These are phyloP conservation scores for Panaeolus papilionaceus DNA, from an alignment of 768 basidiomycete species.

Conservation along the genomic window DNA sequence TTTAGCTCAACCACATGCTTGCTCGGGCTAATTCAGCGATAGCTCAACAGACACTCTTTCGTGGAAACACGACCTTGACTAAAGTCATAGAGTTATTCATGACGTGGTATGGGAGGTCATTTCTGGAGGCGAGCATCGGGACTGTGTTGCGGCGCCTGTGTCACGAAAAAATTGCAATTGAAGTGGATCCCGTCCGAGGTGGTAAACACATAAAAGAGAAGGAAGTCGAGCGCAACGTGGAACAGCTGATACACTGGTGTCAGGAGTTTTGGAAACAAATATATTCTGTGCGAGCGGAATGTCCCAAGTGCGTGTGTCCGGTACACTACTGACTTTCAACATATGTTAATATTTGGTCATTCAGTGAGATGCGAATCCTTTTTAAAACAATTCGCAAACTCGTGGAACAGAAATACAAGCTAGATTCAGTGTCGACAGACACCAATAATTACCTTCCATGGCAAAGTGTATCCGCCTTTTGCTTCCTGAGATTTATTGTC, in stretches of 20 bases:
- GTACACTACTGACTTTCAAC: background rate
- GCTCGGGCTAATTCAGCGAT: conserved; percentile 16
- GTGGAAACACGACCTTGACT: conserved; percentile 69
- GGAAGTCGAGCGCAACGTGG: conserved; percentile 70
- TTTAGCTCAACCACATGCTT: conserved; percentile 10
- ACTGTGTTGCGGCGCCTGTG: conserved; percentile 71
- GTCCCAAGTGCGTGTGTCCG: conserved; percentile 68
- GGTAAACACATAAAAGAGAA: conserved; percentile 54
- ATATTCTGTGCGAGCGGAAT: conserved; percentile 72
- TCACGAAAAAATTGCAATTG: conserved; percentile 76
- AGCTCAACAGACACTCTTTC: conserved; percentile 82
- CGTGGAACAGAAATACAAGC: conserved; percentile 69
- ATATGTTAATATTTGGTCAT: conserved; percentile 18
- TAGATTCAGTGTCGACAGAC: conserved; percentile 39
- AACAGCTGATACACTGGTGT: conserved; percentile 79
- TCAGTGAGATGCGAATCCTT: conserved; percentile 74
- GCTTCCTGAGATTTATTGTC: conserved; percentile 89
- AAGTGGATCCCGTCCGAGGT: conserved; percentile 79
- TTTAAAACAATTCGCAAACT: conserved; percentile 74
- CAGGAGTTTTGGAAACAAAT: conserved; percentile 83
- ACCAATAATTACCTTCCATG: conserved; percentile 64
- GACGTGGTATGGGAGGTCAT: conserved; percentile 80
- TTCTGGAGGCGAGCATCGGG: conserved; percentile 84
- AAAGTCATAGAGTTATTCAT: conserved; percentile 84
- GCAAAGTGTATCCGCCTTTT: conserved; percentile 89